Conservation (phyloP, 2,329 filamentous ascomycete genomes). For the Trichoderma atrobrunneum region DNA sequence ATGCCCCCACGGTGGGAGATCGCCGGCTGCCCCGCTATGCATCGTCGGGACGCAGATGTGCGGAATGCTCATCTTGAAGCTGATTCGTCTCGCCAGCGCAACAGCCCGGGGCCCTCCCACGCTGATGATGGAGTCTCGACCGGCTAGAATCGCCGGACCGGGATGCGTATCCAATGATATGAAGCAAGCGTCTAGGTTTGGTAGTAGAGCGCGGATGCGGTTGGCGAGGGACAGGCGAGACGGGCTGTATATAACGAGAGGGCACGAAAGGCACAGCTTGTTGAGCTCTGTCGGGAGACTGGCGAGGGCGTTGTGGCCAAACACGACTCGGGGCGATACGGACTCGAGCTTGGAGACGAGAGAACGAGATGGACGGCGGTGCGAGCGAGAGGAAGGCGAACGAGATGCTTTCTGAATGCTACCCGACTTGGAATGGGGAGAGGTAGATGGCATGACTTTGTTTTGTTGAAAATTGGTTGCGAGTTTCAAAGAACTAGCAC, state of each 20-base stretch:
- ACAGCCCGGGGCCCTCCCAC: conserved; percentile 63
- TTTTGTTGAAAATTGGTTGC: neutral
- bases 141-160: conserved; percentile 30
- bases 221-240: conserved; percentile 37
- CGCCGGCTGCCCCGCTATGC: conserved; percentile 53
- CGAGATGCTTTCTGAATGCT: neutral
- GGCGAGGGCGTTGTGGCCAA: conserved; percentile 33
- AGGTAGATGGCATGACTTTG: conserved; percentile 9
- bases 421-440: conserved; percentile 3
- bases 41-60: conserved; percentile 60
- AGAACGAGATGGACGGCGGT: neutral
- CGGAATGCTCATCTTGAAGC: conserved; percentile 50
- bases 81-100: conserved; percentile 55
- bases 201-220: conserved; percentile 34
- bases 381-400: neutral
- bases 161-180: conserved; percentile 33
- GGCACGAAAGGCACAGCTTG: conserved; percentile 31
- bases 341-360: neutral
- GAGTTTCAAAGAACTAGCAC: neutral
- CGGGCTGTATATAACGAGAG: conserved; percentile 39
- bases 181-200: conserved; percentile 33
- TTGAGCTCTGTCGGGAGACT: conserved; percentile 36
- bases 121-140: conserved; percentile 56
- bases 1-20: conserved; percentile 15
- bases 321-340: conserved; percentile 34